Percentiles rank a stretch among this genome's conserved stretches.
phyloP scores from a whole-genome alignment of 2,329 filamentous ascomycete genomes.

The Ustulina deusta region DNA sequence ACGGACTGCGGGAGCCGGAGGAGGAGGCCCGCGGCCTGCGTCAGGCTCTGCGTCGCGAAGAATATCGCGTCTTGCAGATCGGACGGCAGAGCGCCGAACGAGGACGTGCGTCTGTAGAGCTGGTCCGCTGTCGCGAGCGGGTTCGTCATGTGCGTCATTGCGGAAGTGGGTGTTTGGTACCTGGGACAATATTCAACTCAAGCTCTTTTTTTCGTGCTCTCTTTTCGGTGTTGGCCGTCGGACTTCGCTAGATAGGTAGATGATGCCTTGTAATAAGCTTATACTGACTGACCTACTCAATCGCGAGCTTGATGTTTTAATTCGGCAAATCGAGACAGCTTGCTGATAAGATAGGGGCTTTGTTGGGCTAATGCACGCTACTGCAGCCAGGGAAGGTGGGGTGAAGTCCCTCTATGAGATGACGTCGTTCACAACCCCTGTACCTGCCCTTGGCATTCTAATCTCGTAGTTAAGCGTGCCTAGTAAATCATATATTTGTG shows the following conservation, averaged over 20 bases:
- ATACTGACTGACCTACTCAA: no score
- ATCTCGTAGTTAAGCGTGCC: not conserved
- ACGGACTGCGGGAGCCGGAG: slow-evolving; percentile 87
- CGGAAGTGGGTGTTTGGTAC: not conserved
- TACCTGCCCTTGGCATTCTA: not conserved
- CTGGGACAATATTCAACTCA: not conserved
- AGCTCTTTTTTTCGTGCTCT: not conserved
- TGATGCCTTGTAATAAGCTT: not conserved
- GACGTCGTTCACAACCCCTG: slow-evolving; percentile 8
- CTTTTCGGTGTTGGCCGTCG: not conserved
- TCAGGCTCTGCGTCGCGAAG: slow-evolving; percentile 77
- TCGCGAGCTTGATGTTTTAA: slow-evolving; percentile 1
- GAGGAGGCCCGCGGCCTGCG: slow-evolving; percentile 82
- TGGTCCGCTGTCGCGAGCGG: slow-evolving; percentile 79
- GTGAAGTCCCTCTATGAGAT: slow-evolving; percentile 10
- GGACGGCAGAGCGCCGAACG: slow-evolving; percentile 69
- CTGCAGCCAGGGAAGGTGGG: slow-evolving; percentile 1
- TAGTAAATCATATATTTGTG: not conserved
- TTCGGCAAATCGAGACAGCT: not conserved
- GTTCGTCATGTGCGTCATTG: slow-evolving; percentile 75
- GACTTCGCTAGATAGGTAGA: not conserved
- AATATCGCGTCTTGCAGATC: slow-evolving; percentile 79
- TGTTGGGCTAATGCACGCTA: slow-evolving; percentile 15
- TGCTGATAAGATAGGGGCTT: slow-evolving; percentile 28
- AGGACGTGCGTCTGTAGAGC: slow-evolving; percentile 65